Conservation (phyloP, 768 basidiomycete species). For the Kwoniella sp. region DNA sequence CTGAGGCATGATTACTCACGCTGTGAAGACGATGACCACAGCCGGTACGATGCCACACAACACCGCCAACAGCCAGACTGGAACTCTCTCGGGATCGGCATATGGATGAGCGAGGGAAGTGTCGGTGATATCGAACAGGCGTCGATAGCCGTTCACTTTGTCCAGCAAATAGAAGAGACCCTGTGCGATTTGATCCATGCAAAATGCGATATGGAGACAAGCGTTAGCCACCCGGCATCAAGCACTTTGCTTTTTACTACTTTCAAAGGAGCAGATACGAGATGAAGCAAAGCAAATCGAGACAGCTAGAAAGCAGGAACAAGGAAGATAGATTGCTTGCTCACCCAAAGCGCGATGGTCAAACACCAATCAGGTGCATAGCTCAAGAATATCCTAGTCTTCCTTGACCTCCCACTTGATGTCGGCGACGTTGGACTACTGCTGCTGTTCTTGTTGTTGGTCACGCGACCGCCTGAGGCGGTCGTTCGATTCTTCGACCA, state of each 20-base stretch:
- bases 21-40: constrained; percentile 44
- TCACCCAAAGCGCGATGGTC: constrained; percentile 52
- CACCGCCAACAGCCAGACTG: constrained; percentile 49
- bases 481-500: constrained; percentile 9
- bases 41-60: constrained; percentile 48
- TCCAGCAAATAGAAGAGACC: not conserved
- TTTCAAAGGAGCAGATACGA: too few relatives aligned
- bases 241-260: too few relatives aligned
- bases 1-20: too few relatives aligned
- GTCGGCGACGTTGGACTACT: not conserved
- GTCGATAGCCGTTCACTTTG: constrained; percentile 18
- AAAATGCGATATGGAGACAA: too few relatives aligned
- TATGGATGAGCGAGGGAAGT: constrained; percentile 46
- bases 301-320: too few relatives aligned
- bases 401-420: constrained; percentile 2
- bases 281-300: not conserved
- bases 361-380: constrained; percentile 53
- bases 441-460: not conserved
- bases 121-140: constrained; percentile 50
- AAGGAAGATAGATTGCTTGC: constrained; percentile 2
- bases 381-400: constrained; percentile 38
- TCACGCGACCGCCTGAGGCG: constrained; percentile 17
- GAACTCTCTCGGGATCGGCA: constrained; percentile 48
- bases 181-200: too few relatives aligned
- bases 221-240: too few relatives aligned